phyloP scores from a whole-genome alignment of 768 basidiomycete species.

The Tylopilus felleus region DNA sequence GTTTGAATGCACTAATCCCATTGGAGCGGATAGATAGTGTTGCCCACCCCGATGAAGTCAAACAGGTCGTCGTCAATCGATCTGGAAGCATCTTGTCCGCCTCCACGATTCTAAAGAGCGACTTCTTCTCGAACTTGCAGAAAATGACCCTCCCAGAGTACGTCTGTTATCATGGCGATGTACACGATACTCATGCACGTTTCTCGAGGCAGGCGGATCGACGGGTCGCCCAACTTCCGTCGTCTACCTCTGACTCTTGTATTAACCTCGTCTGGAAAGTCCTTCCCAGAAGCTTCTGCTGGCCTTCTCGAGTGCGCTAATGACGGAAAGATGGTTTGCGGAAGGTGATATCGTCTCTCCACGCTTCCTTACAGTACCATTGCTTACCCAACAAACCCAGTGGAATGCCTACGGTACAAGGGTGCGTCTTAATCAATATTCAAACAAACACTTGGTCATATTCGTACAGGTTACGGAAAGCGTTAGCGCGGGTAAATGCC shows the following conservation, averaged over 20 bases:
- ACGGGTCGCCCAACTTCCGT: conserved; percentile 93
- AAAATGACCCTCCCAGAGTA: conserved; percentile 96
- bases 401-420: conserved; percentile 94
- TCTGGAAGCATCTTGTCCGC: conserved; percentile 85
- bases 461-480: conserved; percentile 62
- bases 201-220: conserved; percentile 60
- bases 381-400: conserved; percentile 37
- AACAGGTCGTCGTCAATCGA: conserved; percentile 78
- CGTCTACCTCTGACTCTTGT: conserved; percentile 63
- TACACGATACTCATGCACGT: conserved; percentile 1
- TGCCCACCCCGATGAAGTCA: conserved; percentile 89
- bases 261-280: conserved; percentile 22
- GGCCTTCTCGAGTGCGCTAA: conserved; percentile 35
- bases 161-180: conserved; percentile 20
- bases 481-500: conserved; percentile 76
- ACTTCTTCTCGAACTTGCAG: conserved; percentile 91
- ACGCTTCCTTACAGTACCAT: conserved; percentile 13
- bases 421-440: conserved; percentile 29
- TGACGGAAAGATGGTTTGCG: conserved; percentile 67
- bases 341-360: conserved; percentile 49
- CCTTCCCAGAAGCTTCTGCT: conserved; percentile 30
- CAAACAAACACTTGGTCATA: neutral
- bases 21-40: conserved; percentile 73
- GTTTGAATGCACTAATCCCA: conserved; percentile 75
- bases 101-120: conserved; percentile 91